phyloP scores from a whole-genome alignment of 1,284 basidiomycete genomes.

The Ceratobasidium theobromae region DNA sequence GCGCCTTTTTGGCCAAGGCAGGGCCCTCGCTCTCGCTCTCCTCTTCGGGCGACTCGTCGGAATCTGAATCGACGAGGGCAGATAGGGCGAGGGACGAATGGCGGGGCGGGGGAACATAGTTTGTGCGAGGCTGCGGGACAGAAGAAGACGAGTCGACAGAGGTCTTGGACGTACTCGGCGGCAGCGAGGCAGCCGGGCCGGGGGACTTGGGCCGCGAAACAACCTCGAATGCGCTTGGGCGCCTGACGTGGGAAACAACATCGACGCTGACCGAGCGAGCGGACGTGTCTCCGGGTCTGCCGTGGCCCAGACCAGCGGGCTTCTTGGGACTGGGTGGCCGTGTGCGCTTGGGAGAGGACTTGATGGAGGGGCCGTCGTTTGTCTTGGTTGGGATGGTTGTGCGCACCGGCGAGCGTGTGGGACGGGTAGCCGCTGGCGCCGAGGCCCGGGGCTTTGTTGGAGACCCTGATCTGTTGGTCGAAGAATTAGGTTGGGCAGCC shows the following conservation, averaged over 20 bases:
- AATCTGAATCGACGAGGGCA: slow-evolving; percentile 17
- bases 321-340: too few relatives aligned
- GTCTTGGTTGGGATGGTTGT: slow-evolving; percentile 22
- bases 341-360: too few relatives aligned
- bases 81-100: slow-evolving; percentile 18
- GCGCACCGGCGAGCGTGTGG: neutral
- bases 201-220: neutral
- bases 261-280: neutral
- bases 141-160: neutral
- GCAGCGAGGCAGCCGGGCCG: neutral
- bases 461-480: neutral
- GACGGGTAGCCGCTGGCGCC: slow-evolving; percentile 1
- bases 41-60: slow-evolving; percentile 25
- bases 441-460: slow-evolving; percentile 4
- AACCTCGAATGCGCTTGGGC: neutral
- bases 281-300: neutral
- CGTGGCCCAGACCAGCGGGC: too few relatives aligned
- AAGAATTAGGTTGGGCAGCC: too few relatives aligned
- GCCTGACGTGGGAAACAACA: neutral
- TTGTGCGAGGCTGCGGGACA: neutral
- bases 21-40: slow-evolving; percentile 20
- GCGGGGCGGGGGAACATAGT: slow-evolving; percentile 7
- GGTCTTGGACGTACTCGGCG: neutral
- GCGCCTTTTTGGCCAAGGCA: neutral
- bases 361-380: slow-evolving; percentile 22